A percentile compares a stretch with the other conserved stretches of the same genome.
Conservation (phyloP, 176 grass and related monocot species). For the Miscanthus lutarioriparius region DNA sequence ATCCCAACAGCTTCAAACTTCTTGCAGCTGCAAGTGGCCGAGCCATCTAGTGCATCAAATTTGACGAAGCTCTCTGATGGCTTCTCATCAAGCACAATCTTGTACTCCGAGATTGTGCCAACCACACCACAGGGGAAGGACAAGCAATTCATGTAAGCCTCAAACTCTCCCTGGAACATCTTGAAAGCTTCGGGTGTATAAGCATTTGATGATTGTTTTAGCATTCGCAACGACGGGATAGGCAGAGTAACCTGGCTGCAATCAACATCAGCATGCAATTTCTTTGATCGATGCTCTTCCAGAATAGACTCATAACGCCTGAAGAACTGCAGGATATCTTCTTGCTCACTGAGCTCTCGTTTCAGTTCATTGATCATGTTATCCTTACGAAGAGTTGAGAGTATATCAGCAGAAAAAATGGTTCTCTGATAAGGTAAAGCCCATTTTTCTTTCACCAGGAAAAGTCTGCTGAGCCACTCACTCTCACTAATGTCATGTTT, state of each 20-base stretch:
- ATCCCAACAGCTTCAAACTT: constrained; percentile 82
- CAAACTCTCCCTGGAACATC: constrained; percentile 81
- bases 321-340: constrained; percentile 74
- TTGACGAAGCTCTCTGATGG: constrained; percentile 61
- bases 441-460: constrained; percentile 74
- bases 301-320: constrained; percentile 69
- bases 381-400: constrained; percentile 70
- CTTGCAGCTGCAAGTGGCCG: constrained; percentile 72
- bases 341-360: constrained; percentile 65
- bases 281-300: constrained; percentile 65
- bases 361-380: constrained; percentile 64
- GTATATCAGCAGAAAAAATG: constrained; percentile 73
- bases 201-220: constrained; percentile 74
- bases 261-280: constrained; percentile 71
- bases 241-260: constrained; percentile 54
- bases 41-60: constrained; percentile 75
- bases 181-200: constrained; percentile 84
- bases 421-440: constrained; percentile 65
- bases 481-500: constrained; percentile 62
- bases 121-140: constrained; percentile 56
- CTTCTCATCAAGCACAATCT: constrained; percentile 76
- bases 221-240: constrained; percentile 69
- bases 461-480: constrained; percentile 65
- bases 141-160: constrained; percentile 89
- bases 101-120: constrained; percentile 65